Evolutionary conservation across 306 rosid species (phyloP).

Genomic region (Cicer judaicum): DNA sequence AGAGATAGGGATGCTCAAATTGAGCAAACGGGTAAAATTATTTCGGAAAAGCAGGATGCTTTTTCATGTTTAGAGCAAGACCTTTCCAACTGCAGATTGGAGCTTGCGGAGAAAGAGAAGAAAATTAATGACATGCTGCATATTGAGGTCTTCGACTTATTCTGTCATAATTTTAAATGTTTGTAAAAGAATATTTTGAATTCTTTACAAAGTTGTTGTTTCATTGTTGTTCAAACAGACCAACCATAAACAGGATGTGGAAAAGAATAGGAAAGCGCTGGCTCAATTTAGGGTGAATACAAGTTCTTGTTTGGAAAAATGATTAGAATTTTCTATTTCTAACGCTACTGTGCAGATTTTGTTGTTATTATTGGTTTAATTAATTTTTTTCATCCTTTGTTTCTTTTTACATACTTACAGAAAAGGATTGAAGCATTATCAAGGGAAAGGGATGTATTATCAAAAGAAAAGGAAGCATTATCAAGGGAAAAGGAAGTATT

Average conservation of each 20-base stretch:
- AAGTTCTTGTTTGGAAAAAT: slow-evolving; percentile 11
- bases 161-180: slow-evolving; percentile 12
- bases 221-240: slow-evolving; percentile 57
- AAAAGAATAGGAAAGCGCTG: slow-evolving; percentile 61
- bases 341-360: background rate
- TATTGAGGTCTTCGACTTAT: slow-evolving; percentile 61
- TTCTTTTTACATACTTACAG: slow-evolving; percentile 50
- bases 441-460: slow-evolving; percentile 79
- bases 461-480: slow-evolving; percentile 53
- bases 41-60: slow-evolving; percentile 63
- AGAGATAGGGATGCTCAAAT: slow-evolving; percentile 67
- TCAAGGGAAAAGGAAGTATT: slow-evolving; percentile 66
- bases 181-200: background rate
- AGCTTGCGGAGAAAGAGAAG: slow-evolving; percentile 72
- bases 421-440: slow-evolving; percentile 54
- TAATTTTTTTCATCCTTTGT: slow-evolving; percentile 1
- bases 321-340: background rate
- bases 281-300: slow-evolving; percentile 65
- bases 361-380: background rate
- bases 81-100: slow-evolving; percentile 65
- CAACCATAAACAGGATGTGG: slow-evolving; percentile 65
- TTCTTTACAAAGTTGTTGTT: slow-evolving; percentile 9
- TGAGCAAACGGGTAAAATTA: slow-evolving; percentile 60
- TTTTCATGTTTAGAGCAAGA: slow-evolving; percentile 68
- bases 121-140: slow-evolving; percentile 61